phyloP scores from a whole-genome alignment of 331 rosid species.

The Telfairia occidentalis region DNA sequence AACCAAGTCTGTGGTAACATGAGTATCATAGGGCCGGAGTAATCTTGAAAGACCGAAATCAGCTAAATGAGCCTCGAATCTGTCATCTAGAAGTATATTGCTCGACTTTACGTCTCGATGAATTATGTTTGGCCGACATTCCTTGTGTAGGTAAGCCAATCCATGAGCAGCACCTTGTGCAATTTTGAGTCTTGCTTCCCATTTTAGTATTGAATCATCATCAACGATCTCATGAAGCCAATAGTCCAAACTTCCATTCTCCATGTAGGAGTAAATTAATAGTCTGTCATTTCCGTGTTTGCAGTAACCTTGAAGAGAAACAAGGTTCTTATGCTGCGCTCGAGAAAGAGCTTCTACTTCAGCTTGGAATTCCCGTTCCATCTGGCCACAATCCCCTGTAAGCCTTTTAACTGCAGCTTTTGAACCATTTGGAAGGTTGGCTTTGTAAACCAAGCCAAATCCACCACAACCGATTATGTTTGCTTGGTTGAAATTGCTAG shows the following conservation, averaged over 20 bases:
- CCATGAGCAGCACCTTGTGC: constrained; percentile 67
- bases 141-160: constrained; percentile 65
- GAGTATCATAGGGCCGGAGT: constrained; percentile 60
- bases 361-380: constrained; percentile 81
- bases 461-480: constrained; percentile 84
- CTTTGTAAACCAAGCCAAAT: constrained; percentile 79
- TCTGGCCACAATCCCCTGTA: constrained; percentile 75
- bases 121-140: constrained; percentile 56
- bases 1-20: constrained; percentile 65
- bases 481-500: constrained; percentile 62
- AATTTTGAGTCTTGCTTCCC: constrained; percentile 61
- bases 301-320: constrained; percentile 70
- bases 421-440: constrained; percentile 57
- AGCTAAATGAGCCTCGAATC: constrained; percentile 61
- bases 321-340: constrained; percentile 81
- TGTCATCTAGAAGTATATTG: constrained; percentile 64
- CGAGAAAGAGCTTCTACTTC: constrained; percentile 77
- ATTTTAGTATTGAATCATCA: constrained; percentile 37
- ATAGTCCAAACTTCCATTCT: constrained; percentile 74
- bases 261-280: constrained; percentile 69
- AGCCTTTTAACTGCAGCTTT: constrained; percentile 72
- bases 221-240: constrained; percentile 69
- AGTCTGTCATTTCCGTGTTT: constrained; percentile 50
- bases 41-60: constrained; percentile 73
- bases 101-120: constrained; percentile 76